Evolutionary conservation across 768 basidiomycete species (phyloP), one percentile per base, ranked within the genome.

Genomic region (Neoboletus brunneissimus): DNA sequence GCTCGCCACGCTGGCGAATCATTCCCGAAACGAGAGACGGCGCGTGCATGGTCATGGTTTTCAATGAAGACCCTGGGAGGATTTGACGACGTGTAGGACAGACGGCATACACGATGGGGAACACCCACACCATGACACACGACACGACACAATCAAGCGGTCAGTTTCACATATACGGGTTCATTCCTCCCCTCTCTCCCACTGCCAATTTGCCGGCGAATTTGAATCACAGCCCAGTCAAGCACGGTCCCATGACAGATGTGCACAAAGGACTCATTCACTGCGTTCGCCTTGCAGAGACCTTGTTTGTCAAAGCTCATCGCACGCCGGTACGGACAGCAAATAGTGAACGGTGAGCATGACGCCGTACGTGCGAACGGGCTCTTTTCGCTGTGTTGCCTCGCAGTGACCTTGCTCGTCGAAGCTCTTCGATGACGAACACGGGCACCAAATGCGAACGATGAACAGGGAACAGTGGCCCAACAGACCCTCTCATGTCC

Each of bases 1-100:
- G 75, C 68, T 5, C 88, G 80, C 78, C 84, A 84, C 57, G 78
- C 71, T 0, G 77, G 75, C 2, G 68, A 66, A 65, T 90, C 88
- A 57, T 85, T 82, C 20, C 83, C 83, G 62, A 84, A 86, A 40
- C 88, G 80, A 9, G 87, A 83, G 32, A 90, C 81, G 6, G 79
- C 76, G 12, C 89, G 76, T 2, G 81, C 71, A 42, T 84, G 81
- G 68, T 89, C 87, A 67, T 88, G 87, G 67, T 89, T 87, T 70
- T 88, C 87, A 42, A 86, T 80, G 70, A 78, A 87, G 8, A 81
- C 69, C n/a, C 84, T 85, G 50, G n/a, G 22, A 40, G 11, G 45
- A 20, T 20, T 37, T 25, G 47, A 51, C 15, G 37, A 48, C 50
- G 40, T 44, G 40, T 49, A 51, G 29, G 22, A 51, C 38, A 48